These are phyloP conservation scores for Kwoniella newhampshirensis DNA, from an alignment of 768 basidiomycete genomes.

Conservation along the genomic window DNA sequence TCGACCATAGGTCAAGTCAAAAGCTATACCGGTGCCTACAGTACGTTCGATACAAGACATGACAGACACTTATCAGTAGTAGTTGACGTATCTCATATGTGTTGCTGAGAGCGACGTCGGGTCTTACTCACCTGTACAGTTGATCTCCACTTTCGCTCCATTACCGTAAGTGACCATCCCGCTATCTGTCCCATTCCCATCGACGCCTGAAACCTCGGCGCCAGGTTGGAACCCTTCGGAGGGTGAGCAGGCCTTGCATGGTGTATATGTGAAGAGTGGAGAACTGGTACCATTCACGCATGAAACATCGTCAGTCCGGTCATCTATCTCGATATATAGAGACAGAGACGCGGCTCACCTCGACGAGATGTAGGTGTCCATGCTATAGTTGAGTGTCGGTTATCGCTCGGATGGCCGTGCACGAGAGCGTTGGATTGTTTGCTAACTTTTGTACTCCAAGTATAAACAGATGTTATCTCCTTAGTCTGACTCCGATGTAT, in stretches of 20 bases:
- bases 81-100: background rate
- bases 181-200: conserved; percentile 15
- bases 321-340: no score
- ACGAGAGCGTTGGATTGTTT: no score
- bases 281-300: no score
- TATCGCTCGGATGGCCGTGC: no score
- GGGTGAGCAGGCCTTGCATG: conserved; percentile 26
- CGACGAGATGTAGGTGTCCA: conserved; percentile 23
- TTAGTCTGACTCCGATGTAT: no score
- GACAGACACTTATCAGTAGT: background rate
- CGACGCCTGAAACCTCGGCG: background rate
- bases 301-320: no score
- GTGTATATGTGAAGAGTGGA: conserved; percentile 31
- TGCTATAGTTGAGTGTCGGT: background rate
- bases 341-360: conserved; percentile 9
- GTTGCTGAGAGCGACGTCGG: background rate
- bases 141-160: conserved; percentile 22
- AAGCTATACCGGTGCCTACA: conserved; percentile 10
- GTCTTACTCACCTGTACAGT: conserved; percentile 33
- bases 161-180: conserved; percentile 16
- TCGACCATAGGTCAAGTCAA: conserved; percentile 11
- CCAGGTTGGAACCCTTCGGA: conserved; percentile 9
- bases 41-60: no score
- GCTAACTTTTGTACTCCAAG: no score
- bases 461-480: no score